Evolutionary conservation across 2,329 filamentous ascomycete genomes (phyloP).

Genomic region (Zymoseptoria pseudotritici): DNA sequence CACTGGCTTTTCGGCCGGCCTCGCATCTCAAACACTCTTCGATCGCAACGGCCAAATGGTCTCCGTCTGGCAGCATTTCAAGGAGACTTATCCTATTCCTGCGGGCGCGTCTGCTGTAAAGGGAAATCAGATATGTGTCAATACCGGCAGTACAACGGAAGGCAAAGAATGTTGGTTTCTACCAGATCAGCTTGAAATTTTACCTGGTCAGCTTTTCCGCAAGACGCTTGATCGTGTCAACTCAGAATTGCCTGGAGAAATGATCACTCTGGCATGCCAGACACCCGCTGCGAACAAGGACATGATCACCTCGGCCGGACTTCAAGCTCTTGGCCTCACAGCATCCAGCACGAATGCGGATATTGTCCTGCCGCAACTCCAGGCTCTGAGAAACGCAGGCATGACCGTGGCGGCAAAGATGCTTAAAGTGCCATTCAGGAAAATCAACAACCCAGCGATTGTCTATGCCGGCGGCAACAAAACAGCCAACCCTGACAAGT

Average conservation of each 20-base stretch:
- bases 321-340: neutral
- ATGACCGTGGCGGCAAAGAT: neutral
- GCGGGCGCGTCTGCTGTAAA: neutral
- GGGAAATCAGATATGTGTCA: constrained; percentile 3
- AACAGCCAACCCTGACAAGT: too few relatives aligned
- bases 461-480: neutral
- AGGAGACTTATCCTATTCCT: neutral
- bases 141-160: constrained; percentile 1
- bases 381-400: neutral
- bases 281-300: neutral
- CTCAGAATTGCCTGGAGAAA: neutral
- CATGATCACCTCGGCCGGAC: neutral
- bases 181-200: constrained; percentile 1
- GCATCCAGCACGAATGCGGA: neutral
- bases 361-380: neutral
- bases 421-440: neutral
- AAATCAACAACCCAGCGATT: neutral
- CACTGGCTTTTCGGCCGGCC: neutral
- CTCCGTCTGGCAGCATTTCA: constrained; percentile 2
- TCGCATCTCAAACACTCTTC: neutral
- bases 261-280: neutral
- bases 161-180: constrained; percentile 3
- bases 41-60: neutral
- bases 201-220: constrained; percentile 1
- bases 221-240: neutral